Evolutionary conservation across 2,329 filamentous ascomycete species (phyloP).

Genomic region (Diaporthe eres): DNA sequence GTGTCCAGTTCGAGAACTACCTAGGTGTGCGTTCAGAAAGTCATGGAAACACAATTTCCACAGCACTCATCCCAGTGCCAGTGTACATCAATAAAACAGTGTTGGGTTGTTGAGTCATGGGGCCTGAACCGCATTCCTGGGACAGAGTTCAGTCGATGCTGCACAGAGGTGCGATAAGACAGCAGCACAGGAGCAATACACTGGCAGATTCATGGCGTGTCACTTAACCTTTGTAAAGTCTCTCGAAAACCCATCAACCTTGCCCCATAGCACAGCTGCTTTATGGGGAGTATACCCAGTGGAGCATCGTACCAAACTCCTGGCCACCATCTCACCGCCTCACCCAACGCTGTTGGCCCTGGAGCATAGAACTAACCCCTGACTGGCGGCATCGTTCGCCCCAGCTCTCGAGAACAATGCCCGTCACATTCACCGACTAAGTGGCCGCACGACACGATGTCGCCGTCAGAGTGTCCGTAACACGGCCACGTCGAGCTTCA

Average conservation of each 20-base stretch:
- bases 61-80: background rate
- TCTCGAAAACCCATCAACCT: too few relatives aligned
- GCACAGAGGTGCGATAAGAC: background rate
- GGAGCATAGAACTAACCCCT: background rate
- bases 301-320: background rate
- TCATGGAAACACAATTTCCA: too few relatives aligned
- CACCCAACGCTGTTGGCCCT: too few relatives aligned
- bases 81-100: background rate
- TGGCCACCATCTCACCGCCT: background rate
- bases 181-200: background rate
- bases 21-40: too few relatives aligned
- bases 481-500: background rate
- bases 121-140: too few relatives aligned
- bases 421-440: background rate
- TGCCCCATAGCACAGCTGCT: background rate
- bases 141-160: background rate
- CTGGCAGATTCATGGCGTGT: background rate
- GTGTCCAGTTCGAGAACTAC: background rate
- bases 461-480: background rate
- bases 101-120: background rate
- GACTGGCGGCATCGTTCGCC: background rate
- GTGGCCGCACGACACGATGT: background rate
- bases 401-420: background rate
- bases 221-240: too few relatives aligned
- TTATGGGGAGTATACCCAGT: background rate